Conservation (phyloP, 139 green algal genomes). For the Diplosphaera chodatii region DNA sequence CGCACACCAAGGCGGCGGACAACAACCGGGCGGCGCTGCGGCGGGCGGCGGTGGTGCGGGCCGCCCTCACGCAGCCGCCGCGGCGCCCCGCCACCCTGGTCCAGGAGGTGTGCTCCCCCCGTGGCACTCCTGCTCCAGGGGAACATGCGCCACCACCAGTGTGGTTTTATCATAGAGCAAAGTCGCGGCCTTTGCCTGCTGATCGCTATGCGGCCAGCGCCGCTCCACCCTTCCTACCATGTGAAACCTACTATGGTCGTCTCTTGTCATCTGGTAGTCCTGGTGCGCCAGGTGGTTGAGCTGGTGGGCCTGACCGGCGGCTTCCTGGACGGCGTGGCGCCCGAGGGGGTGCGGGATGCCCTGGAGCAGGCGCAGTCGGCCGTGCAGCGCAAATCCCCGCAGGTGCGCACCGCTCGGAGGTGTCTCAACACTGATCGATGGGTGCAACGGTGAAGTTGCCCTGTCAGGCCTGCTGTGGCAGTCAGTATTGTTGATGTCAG, state of each 20-base stretch:
- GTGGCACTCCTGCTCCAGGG: too few relatives aligned
- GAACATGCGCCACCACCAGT: too few relatives aligned
- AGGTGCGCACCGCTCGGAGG: too few relatives aligned
- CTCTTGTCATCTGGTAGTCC: background rate
- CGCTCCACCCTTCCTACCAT: too few relatives aligned
- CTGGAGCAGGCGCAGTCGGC: background rate
- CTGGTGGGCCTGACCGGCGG: slow-evolving; percentile 9
- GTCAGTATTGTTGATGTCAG: too few relatives aligned
- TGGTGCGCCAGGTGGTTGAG: background rate
- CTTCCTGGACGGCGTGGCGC: slow-evolving; percentile 22
- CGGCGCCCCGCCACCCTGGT: slow-evolving; percentile 35
- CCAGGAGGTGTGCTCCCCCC: slow-evolving; percentile 26
- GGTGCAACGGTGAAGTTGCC: too few relatives aligned
- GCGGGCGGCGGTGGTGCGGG: slow-evolving; percentile 23
- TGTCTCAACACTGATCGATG: too few relatives aligned
- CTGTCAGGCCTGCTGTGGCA: too few relatives aligned
- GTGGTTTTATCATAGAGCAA: too few relatives aligned
- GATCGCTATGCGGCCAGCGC: too few relatives aligned
- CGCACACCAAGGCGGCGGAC: background rate
- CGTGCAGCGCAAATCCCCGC: background rate
- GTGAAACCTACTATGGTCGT: background rate
- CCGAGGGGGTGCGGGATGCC: slow-evolving; percentile 14
- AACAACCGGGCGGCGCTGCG: background rate
- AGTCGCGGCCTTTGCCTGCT: too few relatives aligned
- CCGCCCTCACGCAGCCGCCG: slow-evolving; percentile 38